Evolutionary conservation across 768 basidiomycete genomes (phyloP).

Genomic region (Lentinus brumalis): DNA sequence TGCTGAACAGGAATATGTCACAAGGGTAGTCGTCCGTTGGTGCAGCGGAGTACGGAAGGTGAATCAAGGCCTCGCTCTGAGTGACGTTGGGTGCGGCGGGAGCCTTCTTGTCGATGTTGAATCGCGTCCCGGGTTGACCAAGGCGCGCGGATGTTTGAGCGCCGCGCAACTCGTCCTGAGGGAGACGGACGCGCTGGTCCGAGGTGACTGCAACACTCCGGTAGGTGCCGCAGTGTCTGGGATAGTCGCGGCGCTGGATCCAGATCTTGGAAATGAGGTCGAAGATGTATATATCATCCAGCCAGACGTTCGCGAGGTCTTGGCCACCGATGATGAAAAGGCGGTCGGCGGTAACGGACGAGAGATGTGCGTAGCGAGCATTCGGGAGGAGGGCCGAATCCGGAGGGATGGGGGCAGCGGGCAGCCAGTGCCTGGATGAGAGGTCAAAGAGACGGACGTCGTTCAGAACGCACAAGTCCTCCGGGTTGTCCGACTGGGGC

Average conservation of each 20-base stretch:
- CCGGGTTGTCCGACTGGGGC: constrained; percentile 66
- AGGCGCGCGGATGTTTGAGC: constrained; percentile 34
- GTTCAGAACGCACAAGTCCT: constrained; percentile 88
- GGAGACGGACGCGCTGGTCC: constrained; percentile 62
- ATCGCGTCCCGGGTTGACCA: constrained; percentile 61
- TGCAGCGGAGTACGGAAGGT: constrained; percentile 75
- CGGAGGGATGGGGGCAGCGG: constrained; percentile 41
- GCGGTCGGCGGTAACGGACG: constrained; percentile 79
- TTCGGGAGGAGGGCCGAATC: constrained; percentile 58
- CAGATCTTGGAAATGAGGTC: constrained; percentile 75
- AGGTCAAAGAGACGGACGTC: constrained; percentile 92
- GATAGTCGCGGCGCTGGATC: constrained; percentile 80
- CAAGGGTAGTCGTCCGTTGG: constrained; percentile 77
- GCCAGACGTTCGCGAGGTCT: constrained; percentile 90
- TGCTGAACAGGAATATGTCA: constrained; percentile 91
- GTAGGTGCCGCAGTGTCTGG: constrained; percentile 95
- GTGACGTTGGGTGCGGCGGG: constrained; percentile 50
- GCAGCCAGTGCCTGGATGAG: constrained; percentile 68
- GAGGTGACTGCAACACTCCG: constrained; percentile 89
- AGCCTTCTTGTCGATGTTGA: constrained; percentile 49
- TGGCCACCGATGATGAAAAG: constrained; percentile 95
- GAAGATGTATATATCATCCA: constrained; percentile 90
- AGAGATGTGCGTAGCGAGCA: constrained; percentile 93
- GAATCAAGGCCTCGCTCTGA: constrained; percentile 57
- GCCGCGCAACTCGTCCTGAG: constrained; percentile 60